phyloP scores from a whole-genome alignment of 2,329 filamentous ascomycete genomes.

The Emergomyces orientalis region DNA sequence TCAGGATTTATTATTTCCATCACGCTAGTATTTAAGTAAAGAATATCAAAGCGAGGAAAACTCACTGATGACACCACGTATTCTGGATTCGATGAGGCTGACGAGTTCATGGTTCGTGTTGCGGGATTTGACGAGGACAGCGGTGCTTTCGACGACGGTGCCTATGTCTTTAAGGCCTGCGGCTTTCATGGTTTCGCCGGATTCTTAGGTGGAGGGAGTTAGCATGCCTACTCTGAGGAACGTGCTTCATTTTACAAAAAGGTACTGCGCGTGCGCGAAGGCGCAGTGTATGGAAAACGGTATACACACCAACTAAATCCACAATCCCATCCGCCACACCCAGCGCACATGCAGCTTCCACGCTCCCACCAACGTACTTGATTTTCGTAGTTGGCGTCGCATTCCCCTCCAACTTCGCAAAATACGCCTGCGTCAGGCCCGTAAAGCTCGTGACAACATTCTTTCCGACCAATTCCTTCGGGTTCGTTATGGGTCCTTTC shows the following conservation, averaged over 20 bases:
- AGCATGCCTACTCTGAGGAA: not conserved
- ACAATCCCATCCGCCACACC: constrained; percentile 96
- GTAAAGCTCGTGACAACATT: constrained; percentile 96
- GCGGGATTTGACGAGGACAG: constrained; percentile 86
- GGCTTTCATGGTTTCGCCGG: constrained; percentile 95
- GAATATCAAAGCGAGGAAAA: constrained; percentile 8
- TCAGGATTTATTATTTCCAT: not conserved
- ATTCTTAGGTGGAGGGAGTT: constrained; percentile 52
- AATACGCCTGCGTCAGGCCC: constrained; percentile 72
- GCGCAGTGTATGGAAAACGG: not conserved
- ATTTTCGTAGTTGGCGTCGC: constrained; percentile 58
- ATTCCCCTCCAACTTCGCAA: constrained; percentile 60
- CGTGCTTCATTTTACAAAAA: not conserved
- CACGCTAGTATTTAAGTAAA: not conserved
- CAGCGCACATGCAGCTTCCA: constrained; percentile 90
- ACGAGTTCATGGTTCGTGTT: constrained; percentile 73
- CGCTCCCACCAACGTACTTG: constrained; percentile 89
- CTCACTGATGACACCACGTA: constrained; percentile 78
- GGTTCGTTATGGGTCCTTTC: constrained; percentile 61
- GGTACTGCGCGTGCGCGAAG: not conserved
- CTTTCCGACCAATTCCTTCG: constrained; percentile 75
- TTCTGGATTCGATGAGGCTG: constrained; percentile 73
- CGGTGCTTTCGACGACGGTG: constrained; percentile 79
- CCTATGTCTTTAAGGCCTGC: constrained; percentile 90
- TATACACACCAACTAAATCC: constrained; percentile 76